Percentiles rank a stretch among this genome's conserved stretches.
phyloP scores from a whole-genome alignment of 2,329 filamentous ascomycete species.

The Cadophora malorum region DNA sequence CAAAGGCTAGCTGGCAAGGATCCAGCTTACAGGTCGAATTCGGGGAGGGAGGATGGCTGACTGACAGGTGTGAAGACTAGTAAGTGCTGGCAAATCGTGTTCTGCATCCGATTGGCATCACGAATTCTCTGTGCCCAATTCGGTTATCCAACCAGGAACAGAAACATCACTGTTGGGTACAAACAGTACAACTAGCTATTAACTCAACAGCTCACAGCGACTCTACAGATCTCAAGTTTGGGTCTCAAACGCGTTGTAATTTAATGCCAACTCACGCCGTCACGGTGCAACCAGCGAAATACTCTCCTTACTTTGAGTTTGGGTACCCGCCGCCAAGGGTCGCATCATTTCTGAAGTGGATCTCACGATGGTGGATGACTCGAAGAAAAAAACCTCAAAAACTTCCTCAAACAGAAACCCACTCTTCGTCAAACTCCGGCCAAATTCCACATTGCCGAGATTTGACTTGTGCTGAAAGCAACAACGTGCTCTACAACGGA shows the following conservation, averaged over 20 bases:
- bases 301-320: background rate
- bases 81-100: slow-evolving; percentile 1
- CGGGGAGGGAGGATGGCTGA: background rate
- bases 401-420: slow-evolving; percentile 16
- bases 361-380: slow-evolving; percentile 22
- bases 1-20: slow-evolving; percentile 16
- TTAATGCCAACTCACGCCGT: slow-evolving; percentile 3
- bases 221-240: background rate
- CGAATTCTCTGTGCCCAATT: background rate
- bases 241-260: background rate
- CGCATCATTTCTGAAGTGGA: slow-evolving; percentile 15
- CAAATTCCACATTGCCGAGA: background rate
- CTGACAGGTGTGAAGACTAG: background rate
- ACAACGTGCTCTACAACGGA: background rate
- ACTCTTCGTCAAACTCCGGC: slow-evolving; percentile 11
- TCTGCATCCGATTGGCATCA: background rate
- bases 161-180: slow-evolving; percentile 3
- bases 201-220: slow-evolving; percentile 10
- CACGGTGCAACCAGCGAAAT: background rate
- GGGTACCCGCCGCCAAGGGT: slow-evolving; percentile 15
- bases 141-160: background rate
- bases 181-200: slow-evolving; percentile 2
- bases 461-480: background rate
- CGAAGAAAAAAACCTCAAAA: slow-evolving; percentile 20
- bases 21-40: slow-evolving; percentile 1